A percentile compares a stretch with the other conserved stretches of the same genome.
Conservation (phyloP, 441 rosid species). For the Pelargonium fulgidum region DNA sequence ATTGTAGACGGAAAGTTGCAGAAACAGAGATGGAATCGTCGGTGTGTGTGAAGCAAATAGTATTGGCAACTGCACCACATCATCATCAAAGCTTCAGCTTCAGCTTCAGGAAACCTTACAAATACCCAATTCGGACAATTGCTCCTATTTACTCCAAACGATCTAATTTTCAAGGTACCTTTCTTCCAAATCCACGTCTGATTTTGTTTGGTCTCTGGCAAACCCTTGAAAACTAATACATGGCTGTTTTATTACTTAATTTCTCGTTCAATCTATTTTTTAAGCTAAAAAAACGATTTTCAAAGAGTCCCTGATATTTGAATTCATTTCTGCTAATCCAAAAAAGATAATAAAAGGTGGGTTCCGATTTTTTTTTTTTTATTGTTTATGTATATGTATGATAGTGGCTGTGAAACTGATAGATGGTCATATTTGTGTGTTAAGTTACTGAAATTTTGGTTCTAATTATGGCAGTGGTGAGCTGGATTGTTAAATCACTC, state of each 20-base stretch:
- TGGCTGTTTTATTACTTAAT: neutral
- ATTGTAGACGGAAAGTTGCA: neutral
- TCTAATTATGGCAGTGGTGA: no score
- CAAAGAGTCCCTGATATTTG: no score
- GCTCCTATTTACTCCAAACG: conserved; percentile 29
- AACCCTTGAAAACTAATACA: neutral
- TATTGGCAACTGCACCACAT: neutral
- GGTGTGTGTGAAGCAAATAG: neutral
- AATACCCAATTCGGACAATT: neutral
- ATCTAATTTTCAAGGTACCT: conserved; percentile 54
- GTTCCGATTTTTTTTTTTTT: neutral
- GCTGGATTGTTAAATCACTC: neutral
- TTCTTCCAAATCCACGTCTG: neutral
- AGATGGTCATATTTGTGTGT: neutral
- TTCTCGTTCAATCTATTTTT: no score
- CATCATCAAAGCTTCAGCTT: conserved; percentile 5
- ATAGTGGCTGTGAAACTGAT: neutral
- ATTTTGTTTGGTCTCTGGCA: neutral
- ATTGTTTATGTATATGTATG: neutral
- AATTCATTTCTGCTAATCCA: no score
- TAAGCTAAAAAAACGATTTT: no score
- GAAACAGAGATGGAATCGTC: neutral
- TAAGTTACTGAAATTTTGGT: neutral
- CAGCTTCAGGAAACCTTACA: neutral
- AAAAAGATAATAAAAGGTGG: neutral